phyloP scores from a whole-genome alignment of 108 stramenopile genomes.

The Nannochloropsis gaditana region DNA sequence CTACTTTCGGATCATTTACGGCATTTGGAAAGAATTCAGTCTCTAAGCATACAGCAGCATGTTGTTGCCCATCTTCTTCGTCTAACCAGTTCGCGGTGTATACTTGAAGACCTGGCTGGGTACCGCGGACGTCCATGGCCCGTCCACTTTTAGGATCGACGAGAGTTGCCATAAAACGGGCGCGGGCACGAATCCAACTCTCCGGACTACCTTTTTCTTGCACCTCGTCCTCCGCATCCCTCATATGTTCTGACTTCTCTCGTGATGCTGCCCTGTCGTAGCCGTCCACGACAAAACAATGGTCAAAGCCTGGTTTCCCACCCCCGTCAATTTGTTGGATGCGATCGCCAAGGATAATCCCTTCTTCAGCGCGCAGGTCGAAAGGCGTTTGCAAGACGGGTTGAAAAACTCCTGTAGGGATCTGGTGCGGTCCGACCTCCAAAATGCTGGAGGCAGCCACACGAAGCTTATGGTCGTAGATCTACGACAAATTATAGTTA shows the following conservation, averaged over 20 bases:
- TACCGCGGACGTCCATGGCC: neutral
- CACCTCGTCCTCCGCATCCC: neutral
- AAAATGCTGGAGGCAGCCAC: neutral
- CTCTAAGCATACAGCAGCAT: neutral
- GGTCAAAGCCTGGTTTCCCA: neutral
- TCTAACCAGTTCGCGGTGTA: neutral
- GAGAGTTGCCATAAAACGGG: slow-evolving; percentile 10
- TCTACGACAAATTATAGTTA: neutral
- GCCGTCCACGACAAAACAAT: neutral
- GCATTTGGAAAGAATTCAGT: slow-evolving; percentile 5
- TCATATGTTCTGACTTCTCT: neutral
- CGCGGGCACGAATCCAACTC: neutral
- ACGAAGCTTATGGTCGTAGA: neutral
- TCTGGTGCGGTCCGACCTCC: neutral
- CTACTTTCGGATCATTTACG: neutral
- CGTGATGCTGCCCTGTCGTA: neutral
- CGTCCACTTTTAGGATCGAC: neutral
- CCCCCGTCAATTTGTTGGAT: slow-evolving; percentile 15
- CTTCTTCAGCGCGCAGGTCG: neutral
- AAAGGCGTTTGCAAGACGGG: neutral
- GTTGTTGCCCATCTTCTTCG: neutral
- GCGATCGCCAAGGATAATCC: neutral
- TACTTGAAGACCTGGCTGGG: neutral
- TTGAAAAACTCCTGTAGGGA: neutral
- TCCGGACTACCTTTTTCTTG: neutral